Base-by-base conservation (phyloP, 2,329 filamentous ascomycete species). In the Sarocladiaceae sp. region DNA sequence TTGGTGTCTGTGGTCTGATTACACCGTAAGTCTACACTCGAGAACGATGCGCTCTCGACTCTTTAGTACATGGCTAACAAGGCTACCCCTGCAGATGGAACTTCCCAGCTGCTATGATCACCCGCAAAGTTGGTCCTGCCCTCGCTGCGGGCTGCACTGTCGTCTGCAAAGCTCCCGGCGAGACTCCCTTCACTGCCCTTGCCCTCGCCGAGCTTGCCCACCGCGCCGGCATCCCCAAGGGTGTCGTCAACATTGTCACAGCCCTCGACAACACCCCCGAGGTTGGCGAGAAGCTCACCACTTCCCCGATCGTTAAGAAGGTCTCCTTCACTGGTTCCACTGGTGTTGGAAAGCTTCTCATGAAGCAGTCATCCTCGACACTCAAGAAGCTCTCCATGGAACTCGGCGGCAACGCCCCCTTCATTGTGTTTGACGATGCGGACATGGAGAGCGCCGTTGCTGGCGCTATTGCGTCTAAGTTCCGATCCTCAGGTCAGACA, bases 351-450 rank as follows among this genome's bases (percentile, higher is more conserved):
- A 83, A 83, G 61, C 72, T 83, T 6, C 78, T 98, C 45, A 95
- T 96, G 89, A 85, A 86, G 69, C 90, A 96, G 65, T 83, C 85
- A 10, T 80, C 89, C 0, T 76, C 78, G 32, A 95, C 89, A 0
- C 69, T 96, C 53, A 97, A 97, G 76, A 77, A 81, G 53, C 61
- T 82, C 32, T 93, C 87, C 0, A 85, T 95, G 62, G 91, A 97
- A 62, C 83, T 97, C 1, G 91, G 91, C 45, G 93, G 91, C 39
- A 97, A 97, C 62, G 87, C 91, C 0, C 91, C 91, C 1, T 95
- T 96, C 61, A 96, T 97, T 53, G 88, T 97, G 26, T 97, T 97
- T 58, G 89, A 97, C 58, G 91, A 97, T 58, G 87, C 91, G 16
- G 88, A 97, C 59, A 68, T 97, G 16, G 90, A 96, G 47, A 69